Conservation (phyloP, 441 rosid genomes). For the Croton laevigatus region DNA sequence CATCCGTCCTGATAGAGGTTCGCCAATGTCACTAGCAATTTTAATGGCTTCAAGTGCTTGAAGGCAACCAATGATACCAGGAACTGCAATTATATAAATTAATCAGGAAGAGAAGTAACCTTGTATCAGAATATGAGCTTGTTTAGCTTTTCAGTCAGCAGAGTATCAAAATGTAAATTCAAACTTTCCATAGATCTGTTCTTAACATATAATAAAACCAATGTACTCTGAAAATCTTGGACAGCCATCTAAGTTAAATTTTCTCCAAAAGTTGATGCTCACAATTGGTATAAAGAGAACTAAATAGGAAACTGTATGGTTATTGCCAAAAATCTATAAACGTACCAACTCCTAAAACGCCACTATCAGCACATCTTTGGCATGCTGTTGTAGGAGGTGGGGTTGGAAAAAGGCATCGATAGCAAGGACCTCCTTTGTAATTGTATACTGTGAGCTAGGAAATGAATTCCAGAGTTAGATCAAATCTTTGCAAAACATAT, state of each 20-base stretch:
- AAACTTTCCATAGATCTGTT: not conserved
- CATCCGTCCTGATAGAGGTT: conserved; percentile 83
- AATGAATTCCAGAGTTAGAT: conserved; percentile 16
- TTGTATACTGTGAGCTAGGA: conserved; percentile 83
- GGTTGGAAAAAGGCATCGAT: conserved; percentile 87
- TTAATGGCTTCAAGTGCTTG: conserved; percentile 93
- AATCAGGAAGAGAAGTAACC: not conserved
- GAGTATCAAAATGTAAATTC: not conserved
- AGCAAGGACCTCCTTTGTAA: conserved; percentile 85
- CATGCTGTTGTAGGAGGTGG: conserved; percentile 96
- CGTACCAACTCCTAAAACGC: conserved; percentile 96
- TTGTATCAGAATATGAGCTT: not conserved
- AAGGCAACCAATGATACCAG: conserved; percentile 92
- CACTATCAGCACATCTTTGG: conserved; percentile 96
- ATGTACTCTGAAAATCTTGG: not conserved
- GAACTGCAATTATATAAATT: conserved; percentile 46
- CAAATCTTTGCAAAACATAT: not conserved
- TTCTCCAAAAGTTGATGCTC: not conserved
- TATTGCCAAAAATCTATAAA: not conserved
- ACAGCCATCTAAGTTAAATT: not conserved
- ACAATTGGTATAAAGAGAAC: not conserved
- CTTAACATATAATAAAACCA: not conserved
- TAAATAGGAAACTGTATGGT: no score
- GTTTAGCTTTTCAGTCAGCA: not conserved
- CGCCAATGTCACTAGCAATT: conserved; percentile 81